Percentiles rank a stretch among this genome's conserved stretches.
Conservation (phyloP, 2,329 filamentous ascomycete species). For the Pseudogymnoascus sp. region DNA sequence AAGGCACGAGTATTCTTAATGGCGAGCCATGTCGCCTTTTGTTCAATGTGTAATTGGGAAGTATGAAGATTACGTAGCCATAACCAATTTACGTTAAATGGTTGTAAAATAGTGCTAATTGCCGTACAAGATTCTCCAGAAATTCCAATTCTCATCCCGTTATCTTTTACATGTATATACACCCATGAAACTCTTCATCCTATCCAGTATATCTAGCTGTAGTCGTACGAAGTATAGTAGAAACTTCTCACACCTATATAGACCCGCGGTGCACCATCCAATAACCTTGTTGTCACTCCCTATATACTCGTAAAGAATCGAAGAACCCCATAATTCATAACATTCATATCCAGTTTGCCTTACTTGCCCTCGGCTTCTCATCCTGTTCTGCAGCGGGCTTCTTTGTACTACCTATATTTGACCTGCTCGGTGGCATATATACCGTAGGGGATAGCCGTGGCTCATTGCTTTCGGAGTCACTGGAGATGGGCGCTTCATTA, state of each 20-base stretch:
- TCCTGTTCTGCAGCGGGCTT: background rate
- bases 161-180: background rate
- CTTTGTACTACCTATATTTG: background rate
- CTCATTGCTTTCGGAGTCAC: slow-evolving; percentile 15
- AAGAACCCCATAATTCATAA: background rate
- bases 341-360: background rate
- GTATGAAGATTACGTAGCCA: background rate
- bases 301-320: background rate
- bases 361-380: background rate
- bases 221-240: background rate
- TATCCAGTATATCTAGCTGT: background rate
- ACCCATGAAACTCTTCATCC: background rate
- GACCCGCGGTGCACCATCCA: background rate
- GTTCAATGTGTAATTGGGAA: background rate
- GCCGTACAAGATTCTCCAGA: background rate
- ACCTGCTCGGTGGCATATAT: background rate
- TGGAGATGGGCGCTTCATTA: slow-evolving; percentile 18
- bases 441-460: background rate
- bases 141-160: background rate
- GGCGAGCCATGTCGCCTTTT: too few species aligned
- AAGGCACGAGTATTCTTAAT: too few species aligned
- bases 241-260: background rate
- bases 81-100: background rate
- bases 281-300: background rate
- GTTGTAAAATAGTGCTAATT: background rate